These are phyloP conservation scores for Rhodotorula sp. DNA, from an alignment of 1,284 basidiomycete species.

Conservation along the genomic window DNA sequence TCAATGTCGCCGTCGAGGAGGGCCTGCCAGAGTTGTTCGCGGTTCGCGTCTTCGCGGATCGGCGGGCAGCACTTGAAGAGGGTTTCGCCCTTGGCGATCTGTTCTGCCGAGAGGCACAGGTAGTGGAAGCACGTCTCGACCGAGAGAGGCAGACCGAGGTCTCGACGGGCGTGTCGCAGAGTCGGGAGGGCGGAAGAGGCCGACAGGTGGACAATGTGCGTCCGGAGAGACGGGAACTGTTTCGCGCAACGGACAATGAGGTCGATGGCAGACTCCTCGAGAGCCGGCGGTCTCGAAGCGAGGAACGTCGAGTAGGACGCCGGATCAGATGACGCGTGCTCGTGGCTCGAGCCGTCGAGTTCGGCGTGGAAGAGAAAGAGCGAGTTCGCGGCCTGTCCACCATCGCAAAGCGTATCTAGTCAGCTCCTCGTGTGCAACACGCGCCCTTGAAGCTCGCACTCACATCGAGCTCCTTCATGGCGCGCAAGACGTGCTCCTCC, in stretches of 20 bases:
- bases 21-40: constrained; percentile 73
- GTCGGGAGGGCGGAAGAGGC: constrained; percentile 74
- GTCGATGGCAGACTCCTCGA: constrained; percentile 66
- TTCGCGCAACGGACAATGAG: constrained; percentile 67
- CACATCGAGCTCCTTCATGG: constrained; percentile 74
- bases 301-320: constrained; percentile 77
- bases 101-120: constrained; percentile 63
- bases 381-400: constrained; percentile 61
- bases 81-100: constrained; percentile 48
- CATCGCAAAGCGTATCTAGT: background rate
- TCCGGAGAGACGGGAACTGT: constrained; percentile 66
- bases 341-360: constrained; percentile 55
- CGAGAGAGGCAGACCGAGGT: constrained; percentile 60
- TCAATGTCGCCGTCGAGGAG: constrained; percentile 77
- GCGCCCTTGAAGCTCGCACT: background rate
- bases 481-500: constrained; percentile 64
- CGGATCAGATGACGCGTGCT: constrained; percentile 48
- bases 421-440: background rate
- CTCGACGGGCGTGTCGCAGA: constrained; percentile 64
- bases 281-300: constrained; percentile 69
- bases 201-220: constrained; percentile 91
- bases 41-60: constrained; percentile 70
- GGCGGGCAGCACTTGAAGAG: constrained; percentile 91
- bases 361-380: constrained; percentile 90
- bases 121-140: constrained; percentile 97